phyloP scores from a whole-genome alignment of 176 grass and related monocot species.

The Echinochloa phyllopogon region DNA sequence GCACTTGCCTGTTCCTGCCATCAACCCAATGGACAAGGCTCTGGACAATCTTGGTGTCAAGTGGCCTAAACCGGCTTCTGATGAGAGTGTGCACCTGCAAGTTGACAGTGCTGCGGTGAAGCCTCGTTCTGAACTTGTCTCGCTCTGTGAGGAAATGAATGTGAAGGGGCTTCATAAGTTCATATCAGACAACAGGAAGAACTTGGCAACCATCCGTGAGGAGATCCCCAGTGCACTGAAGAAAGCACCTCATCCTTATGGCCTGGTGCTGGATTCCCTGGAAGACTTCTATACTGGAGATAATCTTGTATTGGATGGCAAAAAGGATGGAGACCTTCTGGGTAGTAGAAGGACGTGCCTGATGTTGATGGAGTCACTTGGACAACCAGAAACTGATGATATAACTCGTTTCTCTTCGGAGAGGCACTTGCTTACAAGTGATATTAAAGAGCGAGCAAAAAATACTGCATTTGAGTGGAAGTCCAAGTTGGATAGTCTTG shows the following conservation, averaged over 20 bases:
- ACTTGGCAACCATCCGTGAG: conserved; percentile 76
- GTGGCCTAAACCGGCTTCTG: conserved; percentile 53
- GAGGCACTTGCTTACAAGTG: conserved; percentile 50
- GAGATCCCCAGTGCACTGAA: conserved; percentile 77
- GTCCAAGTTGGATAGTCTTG: conserved; percentile 70
- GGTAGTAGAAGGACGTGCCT: conserved; percentile 88
- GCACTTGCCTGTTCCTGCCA: conserved; percentile 26
- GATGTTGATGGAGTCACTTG: conserved; percentile 96
- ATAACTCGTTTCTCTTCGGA: conserved; percentile 30
- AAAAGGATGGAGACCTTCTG: conserved; percentile 91
- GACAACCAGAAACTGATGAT: conserved; percentile 46
- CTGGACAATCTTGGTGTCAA: conserved; percentile 29
- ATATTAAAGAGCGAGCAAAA: conserved; percentile 69
- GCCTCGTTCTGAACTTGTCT: conserved; percentile 60
- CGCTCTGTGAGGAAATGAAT: conserved; percentile 81
- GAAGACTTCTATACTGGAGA: conserved; percentile 63
- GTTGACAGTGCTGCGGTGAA: conserved; percentile 40
- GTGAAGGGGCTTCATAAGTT: conserved; percentile 83
- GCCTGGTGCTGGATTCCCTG: conserved; percentile 60
- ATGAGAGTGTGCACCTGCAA: conserved; percentile 26
- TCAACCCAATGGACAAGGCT: conserved; percentile 37
- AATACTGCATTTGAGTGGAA: conserved; percentile 78
- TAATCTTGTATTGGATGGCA: conserved; percentile 73
- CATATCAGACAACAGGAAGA: conserved; percentile 92
- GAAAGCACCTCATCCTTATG: conserved; percentile 62